Evolutionary conservation across 2,329 filamentous ascomycete species (phyloP), one percentile per base, ranked within the genome.

Genomic region (Colletotrichum sp.): DNA sequence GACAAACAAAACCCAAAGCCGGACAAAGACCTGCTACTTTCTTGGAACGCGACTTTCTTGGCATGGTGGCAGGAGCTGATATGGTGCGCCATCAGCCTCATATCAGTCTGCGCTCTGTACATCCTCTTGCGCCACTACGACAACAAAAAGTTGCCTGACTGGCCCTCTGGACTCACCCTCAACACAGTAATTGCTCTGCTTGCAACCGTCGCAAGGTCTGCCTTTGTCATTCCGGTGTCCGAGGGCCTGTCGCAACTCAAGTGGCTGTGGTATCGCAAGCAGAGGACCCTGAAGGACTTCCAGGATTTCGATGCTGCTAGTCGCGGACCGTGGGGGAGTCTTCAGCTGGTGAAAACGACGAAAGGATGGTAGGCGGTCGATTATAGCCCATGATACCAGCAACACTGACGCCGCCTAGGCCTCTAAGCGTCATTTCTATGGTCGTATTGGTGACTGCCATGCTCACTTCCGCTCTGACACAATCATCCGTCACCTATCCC

Each of bases 181-280:
- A 83, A 83, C 72, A 82, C 82, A 0, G 66, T 82, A 4, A 68
- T 82, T 5, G 80, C 80, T 6, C 78, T 82, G 66, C 71, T 83
- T 18, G 78, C 81, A 1, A 82, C 81, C 1, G 18, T 81, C 6
- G 75, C 79, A 8, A 77, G 80, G 15, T 68, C 78, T 0, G 72
- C 79, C 4, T 80, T 80, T 30, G 70, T 82, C 21, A 66, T 80
- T 5, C 79, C 81, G 7, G 77, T 82, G 3, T 72, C 78, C 0
- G 80, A 82, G 62, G 78, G 79, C 10, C 26, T 83, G 6, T 78
- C 79, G 0, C 78, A 79, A 65, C 52, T 71, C 9, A 79, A 78
- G 21, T 79, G 77, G 78, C 76, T 76, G n/a, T 77, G 74, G 70
- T 77, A 72, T 57, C 69, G 44, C 8, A 60, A 66, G 21, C 34